Evolutionary conservation across 805 yeast species (phyloP).

Genomic region (Nakazawaea ishiwadae): DNA sequence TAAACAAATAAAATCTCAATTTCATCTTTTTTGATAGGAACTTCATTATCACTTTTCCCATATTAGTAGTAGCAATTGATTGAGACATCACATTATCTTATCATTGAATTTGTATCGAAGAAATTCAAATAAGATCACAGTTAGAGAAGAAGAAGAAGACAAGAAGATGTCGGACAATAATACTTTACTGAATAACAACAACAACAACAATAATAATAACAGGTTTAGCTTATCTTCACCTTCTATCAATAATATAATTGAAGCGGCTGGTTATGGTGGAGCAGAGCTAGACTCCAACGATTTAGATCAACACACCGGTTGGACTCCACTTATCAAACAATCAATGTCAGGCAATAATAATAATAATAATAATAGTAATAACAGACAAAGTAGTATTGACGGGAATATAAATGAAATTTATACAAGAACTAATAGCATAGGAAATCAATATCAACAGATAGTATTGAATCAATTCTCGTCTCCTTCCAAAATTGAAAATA

Average conservation of each 20-base stretch:
- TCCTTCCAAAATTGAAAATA: conserved; percentile 9
- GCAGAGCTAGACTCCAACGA: conserved; percentile 1
- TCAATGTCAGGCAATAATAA: conserved; percentile 1
- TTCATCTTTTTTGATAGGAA: background rate
- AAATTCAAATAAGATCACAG: too few species aligned
- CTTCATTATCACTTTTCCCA: background rate
- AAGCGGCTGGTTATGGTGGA: conserved; percentile 4
- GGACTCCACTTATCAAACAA: conserved; percentile 14
- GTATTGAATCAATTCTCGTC: conserved; percentile 9
- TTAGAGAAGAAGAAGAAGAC: too few species aligned
- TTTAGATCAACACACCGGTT: conserved; percentile 12
- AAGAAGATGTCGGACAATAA: background rate
- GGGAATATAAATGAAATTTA: background rate
- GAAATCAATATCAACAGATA: conserved; percentile 6
- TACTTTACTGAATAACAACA: background rate
- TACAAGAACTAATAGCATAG: conserved; percentile 1
- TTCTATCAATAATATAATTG: conserved; percentile 11
- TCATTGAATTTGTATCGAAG: background rate
- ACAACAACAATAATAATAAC: background rate
- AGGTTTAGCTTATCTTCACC: conserved; percentile 12
- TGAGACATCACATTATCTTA: background rate
- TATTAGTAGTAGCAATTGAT: background rate
- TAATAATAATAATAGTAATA: background rate
- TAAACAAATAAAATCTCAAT: background rate
- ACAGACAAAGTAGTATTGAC: background rate